Evolutionary conservation across 2,329 filamentous ascomycete species (phyloP), one percentile per base, ranked within the genome.

Genomic region (Thelonectria olida): DNA sequence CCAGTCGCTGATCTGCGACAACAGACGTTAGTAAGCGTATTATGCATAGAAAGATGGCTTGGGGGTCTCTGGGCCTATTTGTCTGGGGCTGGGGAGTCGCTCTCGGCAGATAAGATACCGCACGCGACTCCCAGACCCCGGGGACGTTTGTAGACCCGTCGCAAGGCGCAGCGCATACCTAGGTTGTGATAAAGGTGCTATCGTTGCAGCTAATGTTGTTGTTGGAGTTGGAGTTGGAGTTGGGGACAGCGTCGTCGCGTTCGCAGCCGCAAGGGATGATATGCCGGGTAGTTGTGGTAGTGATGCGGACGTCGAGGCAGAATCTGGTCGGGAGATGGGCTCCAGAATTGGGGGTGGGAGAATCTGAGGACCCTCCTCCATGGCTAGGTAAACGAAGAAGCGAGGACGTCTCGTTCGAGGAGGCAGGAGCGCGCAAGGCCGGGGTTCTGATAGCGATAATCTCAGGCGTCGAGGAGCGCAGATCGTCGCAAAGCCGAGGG

Each of bases 261-360:
- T 78, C 42, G 74, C 79, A 23, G 79, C 74, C 36, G 81, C 80
- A 45, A 85, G 74, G 4, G 80, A 75, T 12, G 81, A 76, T 28
- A 85, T 80, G 31, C 77, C 79, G 8, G 83, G 78, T 38, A 85
- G 73, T 41, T 85, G 82, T 15, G 78, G 76, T 58, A 78, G 45
- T 23, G 72, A 71, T 27, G 79, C 72, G 15, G 81, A 81, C 17
- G n/a, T n/a, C n/a, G 84, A 83, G 3, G 81, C 80, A 28, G 84
- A 84, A 67, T 78, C 81, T 20, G 82, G 82, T 66, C 81, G 78
- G 27, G 84, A 84, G 60, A 84, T 80, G 17, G 81, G 76, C 63
- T 87, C 84, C 41, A 80, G 71, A 9, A 75, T 73, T 34, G 78
- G 75, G 36, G 77, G 72, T 39, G 79, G 72, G 44, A 81, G 71